Percentiles rank a stretch among this genome's conserved stretches.
These are phyloP conservation scores for Microbotryum silenes-acaulis DNA, from an alignment of 1,284 basidiomycete species.

Conservation along the genomic window DNA sequence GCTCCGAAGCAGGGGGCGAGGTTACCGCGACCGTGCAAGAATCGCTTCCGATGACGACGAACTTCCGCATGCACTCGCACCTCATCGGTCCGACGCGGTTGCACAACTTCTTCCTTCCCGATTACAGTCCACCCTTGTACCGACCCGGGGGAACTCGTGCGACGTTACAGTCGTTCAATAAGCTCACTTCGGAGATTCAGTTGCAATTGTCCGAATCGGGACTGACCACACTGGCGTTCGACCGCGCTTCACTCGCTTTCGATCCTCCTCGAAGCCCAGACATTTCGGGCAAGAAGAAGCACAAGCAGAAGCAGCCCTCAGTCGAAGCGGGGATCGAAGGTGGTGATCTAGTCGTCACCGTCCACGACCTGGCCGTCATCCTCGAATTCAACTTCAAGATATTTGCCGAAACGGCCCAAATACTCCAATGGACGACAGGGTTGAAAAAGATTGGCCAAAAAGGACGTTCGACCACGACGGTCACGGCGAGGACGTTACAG, in stretches of 20 bases:
- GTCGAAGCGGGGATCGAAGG: neutral
- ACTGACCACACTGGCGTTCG: slow-evolving; percentile 1
- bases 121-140: slow-evolving; percentile 5
- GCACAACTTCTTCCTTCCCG: slow-evolving; percentile 3
- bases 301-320: neutral
- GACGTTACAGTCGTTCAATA: slow-evolving; percentile 9
- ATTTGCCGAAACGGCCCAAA: slow-evolving; percentile 3
- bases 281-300: too few species aligned
- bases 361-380: slow-evolving; percentile 6
- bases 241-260: slow-evolving; percentile 5
- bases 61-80: slow-evolving; percentile 14
- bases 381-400: slow-evolving; percentile 1
- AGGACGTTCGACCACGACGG: neutral
- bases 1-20: too few species aligned
- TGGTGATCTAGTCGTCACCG: slow-evolving; percentile 6
- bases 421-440: slow-evolving; percentile 9
- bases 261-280: slow-evolving; percentile 1
- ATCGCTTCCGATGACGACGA: neutral
- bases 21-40: neutral
- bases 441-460: neutral
- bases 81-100: slow-evolving; percentile 12
- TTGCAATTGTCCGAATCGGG: neutral
- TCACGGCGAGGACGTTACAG: slow-evolving; percentile 1
- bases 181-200: slow-evolving; percentile 8
- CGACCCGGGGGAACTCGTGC: slow-evolving; percentile 7